phyloP scores from a whole-genome alignment of 2,329 filamentous ascomycete genomes.

The Neurospora crassa region DNA sequence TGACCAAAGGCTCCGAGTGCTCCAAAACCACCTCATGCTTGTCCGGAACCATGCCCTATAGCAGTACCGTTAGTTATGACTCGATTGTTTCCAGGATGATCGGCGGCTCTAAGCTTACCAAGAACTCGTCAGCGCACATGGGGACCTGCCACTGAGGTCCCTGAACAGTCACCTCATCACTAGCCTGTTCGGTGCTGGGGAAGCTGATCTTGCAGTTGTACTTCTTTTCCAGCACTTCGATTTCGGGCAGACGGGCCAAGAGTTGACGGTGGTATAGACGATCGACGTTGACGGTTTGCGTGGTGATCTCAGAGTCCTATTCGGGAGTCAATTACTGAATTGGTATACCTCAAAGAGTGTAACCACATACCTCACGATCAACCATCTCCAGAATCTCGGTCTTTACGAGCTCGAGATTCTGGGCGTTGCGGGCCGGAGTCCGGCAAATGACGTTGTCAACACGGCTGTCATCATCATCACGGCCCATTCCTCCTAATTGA shows the following conservation, averaged over 20 bases:
- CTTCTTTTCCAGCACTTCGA: slow-evolving; percentile 94
- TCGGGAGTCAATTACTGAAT: slow-evolving; percentile 2
- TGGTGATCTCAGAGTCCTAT: slow-evolving; percentile 90
- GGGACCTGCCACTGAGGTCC: slow-evolving; percentile 98
- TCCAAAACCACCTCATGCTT: slow-evolving; percentile 84
- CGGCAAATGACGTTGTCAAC: slow-evolving; percentile 99
- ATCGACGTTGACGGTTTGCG: slow-evolving; percentile 87
- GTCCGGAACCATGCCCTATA: slow-evolving; percentile 88
- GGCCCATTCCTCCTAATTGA: slow-evolving; percentile 56
- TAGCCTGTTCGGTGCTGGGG: slow-evolving; percentile 93
- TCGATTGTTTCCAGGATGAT: neutral
- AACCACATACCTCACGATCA: slow-evolving; percentile 65
- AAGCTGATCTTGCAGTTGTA: slow-evolving; percentile 99
- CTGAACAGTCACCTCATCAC: slow-evolving; percentile 89
- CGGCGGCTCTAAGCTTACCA: slow-evolving; percentile 42
- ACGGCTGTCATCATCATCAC: slow-evolving; percentile 96
- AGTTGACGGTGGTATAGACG: slow-evolving; percentile 92
- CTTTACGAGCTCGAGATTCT: slow-evolving; percentile 94
- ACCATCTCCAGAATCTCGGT: slow-evolving; percentile 99
- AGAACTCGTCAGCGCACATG: slow-evolving; percentile 88
- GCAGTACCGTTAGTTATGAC: slow-evolving; percentile 3
- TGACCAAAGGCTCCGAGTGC: slow-evolving; percentile 63
- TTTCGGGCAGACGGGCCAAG: slow-evolving; percentile 75
- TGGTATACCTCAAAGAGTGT: slow-evolving; percentile 3
- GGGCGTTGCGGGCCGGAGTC: slow-evolving; percentile 90